phyloP scores from a whole-genome alignment of 495 filamentous ascomycete species.

The Penicillium desertorum region DNA sequence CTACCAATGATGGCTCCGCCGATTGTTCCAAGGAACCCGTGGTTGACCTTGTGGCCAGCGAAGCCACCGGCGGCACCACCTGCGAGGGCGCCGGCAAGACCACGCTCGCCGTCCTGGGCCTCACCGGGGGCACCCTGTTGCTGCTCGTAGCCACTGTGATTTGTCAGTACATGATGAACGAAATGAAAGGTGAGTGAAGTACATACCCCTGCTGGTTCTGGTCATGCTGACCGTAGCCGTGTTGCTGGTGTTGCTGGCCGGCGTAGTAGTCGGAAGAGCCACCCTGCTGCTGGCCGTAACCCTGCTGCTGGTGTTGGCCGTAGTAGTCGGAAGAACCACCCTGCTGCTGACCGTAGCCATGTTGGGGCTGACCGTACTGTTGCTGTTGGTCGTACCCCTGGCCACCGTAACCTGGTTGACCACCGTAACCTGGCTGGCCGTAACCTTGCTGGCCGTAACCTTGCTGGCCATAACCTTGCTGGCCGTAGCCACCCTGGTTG shows the following conservation, averaged over 20 bases:
- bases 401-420: slow-evolving; percentile 17
- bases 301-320: slow-evolving; percentile 28
- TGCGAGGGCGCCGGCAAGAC: slow-evolving; percentile 46
- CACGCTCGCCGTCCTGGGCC: slow-evolving; percentile 51
- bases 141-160: slow-evolving; percentile 26
- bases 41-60: slow-evolving; percentile 51
- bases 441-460: slow-evolving; percentile 33
- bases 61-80: slow-evolving; percentile 49
- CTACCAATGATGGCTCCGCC: slow-evolving; percentile 51
- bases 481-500: slow-evolving; percentile 36
- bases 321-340: slow-evolving; percentile 35
- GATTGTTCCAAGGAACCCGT: slow-evolving; percentile 51
- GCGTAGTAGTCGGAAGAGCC: slow-evolving; percentile 35
- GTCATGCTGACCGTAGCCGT: slow-evolving; percentile 33
- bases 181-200: not conserved
- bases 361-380: slow-evolving; percentile 26
- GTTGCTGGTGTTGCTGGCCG: slow-evolving; percentile 28
- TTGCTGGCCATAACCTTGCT: slow-evolving; percentile 29
- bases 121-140: slow-evolving; percentile 35
- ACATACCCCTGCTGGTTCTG: slow-evolving; percentile 29
- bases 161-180: slow-evolving; percentile 14
- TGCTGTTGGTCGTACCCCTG: slow-evolving; percentile 29
- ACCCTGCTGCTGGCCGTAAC: slow-evolving; percentile 25
- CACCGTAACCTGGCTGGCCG: slow-evolving; percentile 15
- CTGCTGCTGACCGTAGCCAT: slow-evolving; percentile 28